Evolutionary conservation across 169 alveolate species (phyloP).

Genomic region (Babesia bigemina): DNA sequence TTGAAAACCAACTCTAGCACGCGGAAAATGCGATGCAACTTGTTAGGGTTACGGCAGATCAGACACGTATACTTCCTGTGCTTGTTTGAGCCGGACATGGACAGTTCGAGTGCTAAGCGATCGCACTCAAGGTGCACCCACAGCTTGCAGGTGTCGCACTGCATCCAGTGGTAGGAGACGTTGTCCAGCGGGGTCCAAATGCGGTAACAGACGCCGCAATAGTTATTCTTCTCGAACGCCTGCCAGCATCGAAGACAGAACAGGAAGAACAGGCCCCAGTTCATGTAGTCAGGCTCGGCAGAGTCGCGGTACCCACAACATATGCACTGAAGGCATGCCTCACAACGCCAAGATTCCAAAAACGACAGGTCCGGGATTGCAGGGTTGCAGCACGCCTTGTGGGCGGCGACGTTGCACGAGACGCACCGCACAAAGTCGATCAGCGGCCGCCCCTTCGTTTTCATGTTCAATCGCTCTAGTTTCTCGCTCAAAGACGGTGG

Average conservation of each 20-base stretch:
- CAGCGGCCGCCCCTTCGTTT: constrained; percentile 49
- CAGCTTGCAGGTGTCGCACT: constrained; percentile 82
- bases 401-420: constrained; percentile 76
- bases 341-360: constrained; percentile 77
- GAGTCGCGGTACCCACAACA: constrained; percentile 76
- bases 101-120: constrained; percentile 62
- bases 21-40: constrained; percentile 62
- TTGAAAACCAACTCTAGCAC: constrained; percentile 70
- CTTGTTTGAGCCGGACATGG: constrained; percentile 57
- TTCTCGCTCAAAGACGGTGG: constrained; percentile 68
- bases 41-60: constrained; percentile 69
- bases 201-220: constrained; percentile 76
- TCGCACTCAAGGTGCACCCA: constrained; percentile 85
- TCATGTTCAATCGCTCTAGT: constrained; percentile 61
- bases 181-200: constrained; percentile 63
- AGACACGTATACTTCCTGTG: constrained; percentile 70
- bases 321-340: constrained; percentile 74
- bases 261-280: constrained; percentile 76
- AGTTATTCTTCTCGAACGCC: constrained; percentile 70
- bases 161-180: constrained; percentile 68
- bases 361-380: constrained; percentile 72
- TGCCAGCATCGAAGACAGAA: constrained; percentile 74
- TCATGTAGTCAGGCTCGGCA: constrained; percentile 70
- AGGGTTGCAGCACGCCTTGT: constrained; percentile 80
- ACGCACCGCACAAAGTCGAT: constrained; percentile 72